A percentile compares a stretch with the other conserved stretches of the same genome.
phyloP scores from a whole-genome alignment of 805 yeast genomes.

The Teunomyces tritomae region DNA sequence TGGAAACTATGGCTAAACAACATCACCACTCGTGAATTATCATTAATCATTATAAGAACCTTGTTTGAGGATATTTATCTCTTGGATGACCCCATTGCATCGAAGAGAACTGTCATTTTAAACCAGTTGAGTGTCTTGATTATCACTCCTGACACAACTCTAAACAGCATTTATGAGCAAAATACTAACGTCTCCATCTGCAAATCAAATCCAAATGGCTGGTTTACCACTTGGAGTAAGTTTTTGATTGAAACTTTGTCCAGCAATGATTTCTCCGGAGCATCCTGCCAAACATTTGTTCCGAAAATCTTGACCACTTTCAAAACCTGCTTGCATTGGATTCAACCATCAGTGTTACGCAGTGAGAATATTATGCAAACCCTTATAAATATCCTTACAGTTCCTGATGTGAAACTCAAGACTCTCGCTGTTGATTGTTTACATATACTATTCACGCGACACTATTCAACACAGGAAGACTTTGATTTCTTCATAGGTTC shows the following conservation, averaged over 20 bases:
- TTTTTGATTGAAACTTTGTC: constrained; percentile 34
- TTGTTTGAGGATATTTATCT: constrained; percentile 91
- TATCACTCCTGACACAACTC: constrained; percentile 65
- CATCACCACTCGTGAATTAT: constrained; percentile 66
- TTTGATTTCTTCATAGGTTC: constrained; percentile 76
- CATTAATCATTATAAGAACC: constrained; percentile 76
- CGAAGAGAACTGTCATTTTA: constrained; percentile 71
- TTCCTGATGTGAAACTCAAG: constrained; percentile 64
- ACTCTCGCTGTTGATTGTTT: constrained; percentile 87
- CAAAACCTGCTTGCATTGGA: constrained; percentile 91
- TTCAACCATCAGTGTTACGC: constrained; percentile 71
- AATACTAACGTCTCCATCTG: constrained; percentile 62
- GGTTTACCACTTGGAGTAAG: constrained; percentile 75
- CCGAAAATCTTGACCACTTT: constrained; percentile 74
- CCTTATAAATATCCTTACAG: constrained; percentile 56
- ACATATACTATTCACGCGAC: constrained; percentile 82
- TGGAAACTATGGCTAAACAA: constrained; percentile 70
- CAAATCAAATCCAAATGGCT: constrained; percentile 74
- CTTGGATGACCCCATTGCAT: constrained; percentile 87
- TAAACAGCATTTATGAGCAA: constrained; percentile 60
- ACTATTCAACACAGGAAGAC: constrained; percentile 63
- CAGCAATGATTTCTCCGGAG: constrained; percentile 24
- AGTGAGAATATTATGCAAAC: constrained; percentile 63
- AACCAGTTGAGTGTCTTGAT: constrained; percentile 83
- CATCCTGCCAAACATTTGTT: constrained; percentile 44